A percentile compares a stretch with the other conserved stretches of the same genome.
Conservation (phyloP, 2,329 filamentous ascomycete genomes). For the Dothideomycetes sp. region DNA sequence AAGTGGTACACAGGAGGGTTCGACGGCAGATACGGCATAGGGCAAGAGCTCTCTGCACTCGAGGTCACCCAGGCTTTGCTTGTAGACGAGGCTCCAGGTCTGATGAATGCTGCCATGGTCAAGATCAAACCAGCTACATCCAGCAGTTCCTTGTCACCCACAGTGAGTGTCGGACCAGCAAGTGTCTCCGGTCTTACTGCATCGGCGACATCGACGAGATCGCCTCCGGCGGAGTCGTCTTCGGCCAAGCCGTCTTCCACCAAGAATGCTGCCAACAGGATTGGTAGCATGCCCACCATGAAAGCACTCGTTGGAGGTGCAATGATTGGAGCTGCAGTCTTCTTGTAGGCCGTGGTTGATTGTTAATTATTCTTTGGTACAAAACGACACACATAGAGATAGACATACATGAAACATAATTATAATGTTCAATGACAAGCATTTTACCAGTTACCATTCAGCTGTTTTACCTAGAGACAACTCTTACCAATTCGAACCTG, state of each 20-base stretch:
- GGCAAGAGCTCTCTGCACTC: conserved; percentile 37
- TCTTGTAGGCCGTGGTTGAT: not conserved
- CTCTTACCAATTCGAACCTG: no score
- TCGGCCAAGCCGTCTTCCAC: not conserved
- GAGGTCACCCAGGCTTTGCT: conserved; percentile 38
- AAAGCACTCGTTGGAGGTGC: not conserved
- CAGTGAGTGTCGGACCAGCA: conserved; percentile 2
- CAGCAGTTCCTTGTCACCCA: not conserved
- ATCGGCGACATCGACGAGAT: not conserved
- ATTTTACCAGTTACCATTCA: no score
- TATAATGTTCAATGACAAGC: no score
- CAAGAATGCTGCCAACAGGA: not conserved
- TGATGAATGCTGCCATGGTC: conserved; percentile 4
- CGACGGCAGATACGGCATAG: conserved; percentile 34
- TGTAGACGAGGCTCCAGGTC: conserved; percentile 11
- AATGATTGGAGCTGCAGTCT: conserved; percentile 1
- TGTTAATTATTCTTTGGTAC: not conserved
- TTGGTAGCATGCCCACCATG: not conserved
- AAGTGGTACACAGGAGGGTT: conserved; percentile 37
- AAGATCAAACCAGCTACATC: conserved; percentile 8
- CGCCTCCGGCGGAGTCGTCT: not conserved
- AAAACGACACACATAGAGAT: no score
- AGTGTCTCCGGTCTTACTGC: conserved; percentile 7
- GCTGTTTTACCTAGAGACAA: no score
- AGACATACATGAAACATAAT: no score